Base-by-base conservation (phyloP, 2,329 filamentous ascomycete species). In the Paramyrothecium roridum region DNA sequence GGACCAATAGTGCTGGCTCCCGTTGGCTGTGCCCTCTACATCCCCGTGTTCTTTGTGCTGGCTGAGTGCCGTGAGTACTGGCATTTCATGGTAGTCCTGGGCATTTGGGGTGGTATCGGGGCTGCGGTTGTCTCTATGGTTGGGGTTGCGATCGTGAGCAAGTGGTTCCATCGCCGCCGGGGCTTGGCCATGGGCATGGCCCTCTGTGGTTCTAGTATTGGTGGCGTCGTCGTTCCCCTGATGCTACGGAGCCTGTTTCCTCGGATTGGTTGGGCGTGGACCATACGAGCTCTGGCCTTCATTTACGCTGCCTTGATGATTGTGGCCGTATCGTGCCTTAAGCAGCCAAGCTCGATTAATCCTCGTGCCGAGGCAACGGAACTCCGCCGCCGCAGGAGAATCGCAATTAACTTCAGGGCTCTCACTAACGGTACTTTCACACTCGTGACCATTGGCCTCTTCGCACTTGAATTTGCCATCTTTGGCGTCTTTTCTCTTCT, bases 401-500 rank as follows among this genome's bases (percentile, higher is more conserved):
- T 61, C 8, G 54, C 57, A 3, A 56, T 79, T 23, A 76, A 76
- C 48, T 64, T 79, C 23, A 56, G 59, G 0, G 72, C 76, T 1
- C 78, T 80, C 54, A 64, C 61, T 2, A 73, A 73, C 3, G 66
- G 69, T 2, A 69, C 75, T 0, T 74, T 80, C 23, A 70, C 65
- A 2, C 73, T 79, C 34, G 64, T 79, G 3, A 71, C 74, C 0
- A 60, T 70, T 4, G 71, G 71, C 0, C 68, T 79, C 10, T 78
- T 80, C 55, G 67, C 72, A 1, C 73, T 80, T 20, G 78, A 81
- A 49, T 76, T 80, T 50, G 75, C 76, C 40, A 70, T 80, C 16
- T 80, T 80, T 46, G 76, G 76, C 13, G 71, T 75, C n/a, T 71
- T 74, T 1, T 75, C 74, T 1, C 68, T 80, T 8, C 62, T 80